Evolutionary conservation across 768 basidiomycete species (phyloP).

Genomic region (Amanita phalloides): DNA sequence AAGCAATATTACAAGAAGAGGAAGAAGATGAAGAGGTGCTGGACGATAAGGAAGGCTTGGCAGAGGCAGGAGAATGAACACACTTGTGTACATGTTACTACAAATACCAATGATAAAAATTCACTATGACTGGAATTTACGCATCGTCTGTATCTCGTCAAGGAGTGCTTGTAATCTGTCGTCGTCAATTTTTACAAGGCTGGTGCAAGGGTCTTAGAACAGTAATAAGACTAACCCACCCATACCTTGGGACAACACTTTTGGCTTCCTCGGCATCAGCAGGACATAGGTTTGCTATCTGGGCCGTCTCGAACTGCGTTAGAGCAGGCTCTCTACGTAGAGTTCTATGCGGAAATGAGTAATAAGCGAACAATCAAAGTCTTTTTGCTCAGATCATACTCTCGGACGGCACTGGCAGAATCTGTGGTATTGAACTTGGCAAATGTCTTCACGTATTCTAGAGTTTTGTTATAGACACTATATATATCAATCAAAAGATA

Average conservation of each 20-base stretch:
- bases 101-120: not conserved
- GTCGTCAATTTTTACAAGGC: slow-evolving; percentile 82
- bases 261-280: slow-evolving; percentile 86
- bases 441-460: slow-evolving; percentile 87
- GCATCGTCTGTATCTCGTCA: slow-evolving; percentile 83
- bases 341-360: slow-evolving; percentile 34
- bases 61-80: slow-evolving; percentile 43
- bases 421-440: slow-evolving; percentile 84
- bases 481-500: not conserved
- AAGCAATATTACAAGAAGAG: slow-evolving; percentile 19
- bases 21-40: slow-evolving; percentile 25
- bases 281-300: slow-evolving; percentile 87
- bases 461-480: slow-evolving; percentile 91
- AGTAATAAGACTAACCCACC: not conserved
- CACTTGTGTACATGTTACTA: not conserved
- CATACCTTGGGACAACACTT: slow-evolving; percentile 80
- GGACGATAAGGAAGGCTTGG: slow-evolving; percentile 31
- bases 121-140: slow-evolving; percentile 73
- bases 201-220: slow-evolving; percentile 15
- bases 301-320: slow-evolving; percentile 87
- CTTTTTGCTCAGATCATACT: slow-evolving; percentile 34
- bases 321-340: slow-evolving; percentile 68
- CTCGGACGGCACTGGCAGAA: slow-evolving; percentile 77
- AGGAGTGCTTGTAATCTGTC: slow-evolving; percentile 74
- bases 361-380: not conserved